These are phyloP conservation scores for Eucommia ulmoides DNA, from an alignment of 257 asterid species.

Conservation along the genomic window DNA sequence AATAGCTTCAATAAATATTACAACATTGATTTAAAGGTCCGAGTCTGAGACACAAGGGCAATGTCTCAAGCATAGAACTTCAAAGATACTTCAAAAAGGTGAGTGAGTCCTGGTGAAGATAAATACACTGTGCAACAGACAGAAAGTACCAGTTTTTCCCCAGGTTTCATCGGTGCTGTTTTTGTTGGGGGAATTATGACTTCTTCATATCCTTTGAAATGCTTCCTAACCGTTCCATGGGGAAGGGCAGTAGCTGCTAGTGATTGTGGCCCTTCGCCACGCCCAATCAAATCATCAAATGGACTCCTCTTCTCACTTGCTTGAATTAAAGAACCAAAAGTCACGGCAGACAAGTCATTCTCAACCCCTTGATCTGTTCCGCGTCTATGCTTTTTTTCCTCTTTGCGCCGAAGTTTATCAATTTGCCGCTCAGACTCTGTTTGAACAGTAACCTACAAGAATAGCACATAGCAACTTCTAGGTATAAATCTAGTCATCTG, in stretches of 20 bases:
- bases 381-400: constrained; percentile 82
- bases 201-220: constrained; percentile 89
- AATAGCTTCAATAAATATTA: no score
- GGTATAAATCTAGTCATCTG: constrained; percentile 9
- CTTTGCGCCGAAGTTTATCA: constrained; percentile 94
- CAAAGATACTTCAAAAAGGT: no score
- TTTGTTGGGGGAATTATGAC: constrained; percentile 76
- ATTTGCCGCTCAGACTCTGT: constrained; percentile 78
- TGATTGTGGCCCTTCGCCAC: constrained; percentile 53
- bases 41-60: no score
- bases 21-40: no score
- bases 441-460: constrained; percentile 78
- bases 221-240: constrained; percentile 74
- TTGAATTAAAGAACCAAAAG: constrained; percentile 75
- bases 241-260: constrained; percentile 73
- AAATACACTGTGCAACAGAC: no score
- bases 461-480: constrained; percentile 8
- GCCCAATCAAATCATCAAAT: constrained; percentile 80
- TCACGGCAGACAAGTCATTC: constrained; percentile 43
- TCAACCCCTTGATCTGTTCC: constrained; percentile 66
- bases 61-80: no score
- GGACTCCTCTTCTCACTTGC: constrained; percentile 81
- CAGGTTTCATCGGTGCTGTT: constrained; percentile 93
- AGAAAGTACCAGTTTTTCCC: constrained; percentile 73
- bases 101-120: no score